Evolutionary conservation across 176 grass and related monocot genomes (phyloP), one percentile per base, ranked within the genome.

Genomic region (Zoysia japonica): DNA sequence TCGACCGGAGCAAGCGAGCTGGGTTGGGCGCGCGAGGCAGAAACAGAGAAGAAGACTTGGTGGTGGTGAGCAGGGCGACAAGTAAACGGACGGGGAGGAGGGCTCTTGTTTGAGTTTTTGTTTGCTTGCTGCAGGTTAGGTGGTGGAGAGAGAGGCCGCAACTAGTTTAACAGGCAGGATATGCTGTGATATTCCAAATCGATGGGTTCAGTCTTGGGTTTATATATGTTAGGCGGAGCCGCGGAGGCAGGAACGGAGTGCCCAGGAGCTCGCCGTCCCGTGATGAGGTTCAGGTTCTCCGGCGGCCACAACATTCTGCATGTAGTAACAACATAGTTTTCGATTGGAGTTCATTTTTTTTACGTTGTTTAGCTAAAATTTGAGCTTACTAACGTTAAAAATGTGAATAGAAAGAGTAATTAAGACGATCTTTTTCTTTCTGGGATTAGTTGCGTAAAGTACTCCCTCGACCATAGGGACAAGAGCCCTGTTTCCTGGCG

Each of bases 81-180:
- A 65, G 68, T 56, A 70, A 65, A 64, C 57, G n/a, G 28, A 28
- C 28, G 28, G 28, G 28, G 28, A 28, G 28, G 28, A 28, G 28
- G 28, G 28, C 28, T 28, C 28, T 28, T 28, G 28, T 28, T 28
- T 28, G 28, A 28, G 28, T 78, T 12, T 87, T 77, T 76, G 72
- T 87, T 81, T 46, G 77, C 6, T 60, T 15, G 69, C 57, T 39
- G 56, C 37, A 40, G 39, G 73, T 77, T 87, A 35, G 67, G 13
- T 75, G 40, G 72, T 60, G 61, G 42, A 68, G 42, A 38, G 6
- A 38, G 10, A 61, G 17, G 84, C 0, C 0, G 28, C 70, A 61
- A 42, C 51, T 5, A 28, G 59, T 61, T 28, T 28, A 28, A 28
- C 28, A 28, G 19, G 70, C 43, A 47, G 74, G 15, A 63, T 77